phyloP scores from a whole-genome alignment of 2,329 filamentous ascomycete genomes.

The Lecanicillium sp. region DNA sequence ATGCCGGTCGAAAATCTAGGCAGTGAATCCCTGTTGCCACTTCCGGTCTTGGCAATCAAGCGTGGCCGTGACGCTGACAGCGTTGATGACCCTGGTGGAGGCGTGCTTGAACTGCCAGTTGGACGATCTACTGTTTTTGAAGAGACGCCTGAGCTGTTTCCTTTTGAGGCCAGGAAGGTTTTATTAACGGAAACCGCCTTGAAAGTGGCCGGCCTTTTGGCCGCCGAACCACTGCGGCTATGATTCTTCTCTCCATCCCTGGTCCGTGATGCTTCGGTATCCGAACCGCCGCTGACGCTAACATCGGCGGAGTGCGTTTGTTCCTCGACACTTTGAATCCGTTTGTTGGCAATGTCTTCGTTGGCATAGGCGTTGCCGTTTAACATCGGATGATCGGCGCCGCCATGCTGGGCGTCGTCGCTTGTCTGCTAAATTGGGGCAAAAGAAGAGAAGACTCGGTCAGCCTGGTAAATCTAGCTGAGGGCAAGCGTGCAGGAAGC shows the following conservation, averaged over 20 bases:
- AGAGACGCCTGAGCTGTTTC: constrained; percentile 30
- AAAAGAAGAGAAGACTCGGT: neutral
- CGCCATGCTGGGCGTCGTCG: constrained; percentile 39
- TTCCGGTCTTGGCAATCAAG: constrained; percentile 67
- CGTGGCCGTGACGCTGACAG: constrained; percentile 55
- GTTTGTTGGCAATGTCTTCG: constrained; percentile 49
- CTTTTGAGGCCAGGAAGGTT: constrained; percentile 71
- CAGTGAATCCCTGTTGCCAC: constrained; percentile 45
- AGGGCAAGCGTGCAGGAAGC: constrained; percentile 5
- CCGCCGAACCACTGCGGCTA: constrained; percentile 46
- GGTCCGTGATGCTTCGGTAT: constrained; percentile 61
- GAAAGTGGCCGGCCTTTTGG: constrained; percentile 71
- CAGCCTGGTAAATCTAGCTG: constrained; percentile 7
- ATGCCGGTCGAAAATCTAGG: constrained; percentile 31
- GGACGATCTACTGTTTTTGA: constrained; percentile 45
- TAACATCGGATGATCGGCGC: constrained; percentile 32
- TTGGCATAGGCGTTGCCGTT: constrained; percentile 38
- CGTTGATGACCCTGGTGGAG: constrained; percentile 35
- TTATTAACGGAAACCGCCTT: constrained; percentile 82
- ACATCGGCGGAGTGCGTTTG: constrained; percentile 54
- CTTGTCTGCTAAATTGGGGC: constrained; percentile 15
- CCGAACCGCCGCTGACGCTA: constrained; percentile 66
- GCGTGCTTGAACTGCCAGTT: constrained; percentile 35
- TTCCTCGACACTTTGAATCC: constrained; percentile 49
- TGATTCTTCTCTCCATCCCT: constrained; percentile 53